These are phyloP conservation scores for Pseudogymnoascus sp. DNA, from an alignment of 2,329 filamentous ascomycete genomes.

Conservation along the genomic window DNA sequence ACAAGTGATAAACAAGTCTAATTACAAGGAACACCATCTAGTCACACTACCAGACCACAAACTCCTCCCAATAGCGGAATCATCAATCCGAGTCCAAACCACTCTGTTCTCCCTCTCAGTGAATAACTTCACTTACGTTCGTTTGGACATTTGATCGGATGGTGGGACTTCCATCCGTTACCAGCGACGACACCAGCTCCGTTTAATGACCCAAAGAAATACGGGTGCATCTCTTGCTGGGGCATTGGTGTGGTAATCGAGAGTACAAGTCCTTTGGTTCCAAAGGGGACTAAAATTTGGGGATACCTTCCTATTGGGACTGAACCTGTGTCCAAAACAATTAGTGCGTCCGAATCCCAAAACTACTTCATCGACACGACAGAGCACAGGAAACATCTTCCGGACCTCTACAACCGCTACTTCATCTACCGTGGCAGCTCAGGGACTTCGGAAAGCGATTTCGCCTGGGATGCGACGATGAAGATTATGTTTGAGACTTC, in stretches of 20 bases:
- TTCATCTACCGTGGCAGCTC: conserved; percentile 12
- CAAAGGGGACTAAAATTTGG: conserved; percentile 16
- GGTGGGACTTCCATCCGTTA: conserved; percentile 24
- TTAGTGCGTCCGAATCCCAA: conserved; percentile 17
- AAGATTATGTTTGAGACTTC: conserved; percentile 20
- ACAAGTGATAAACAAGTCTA: conserved; percentile 20
- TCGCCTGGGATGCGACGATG: too few relatives aligned
- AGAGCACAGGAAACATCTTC: too few relatives aligned
- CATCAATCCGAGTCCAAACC: conserved; percentile 20
- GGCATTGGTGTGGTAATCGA: conserved; percentile 21
- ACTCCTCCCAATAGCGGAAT: conserved; percentile 16
- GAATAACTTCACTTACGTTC: conserved; percentile 23
- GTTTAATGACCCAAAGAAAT: conserved; percentile 19
- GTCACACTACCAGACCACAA: conserved; percentile 17
- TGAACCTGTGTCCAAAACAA: conserved; percentile 11
- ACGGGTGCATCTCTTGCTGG: conserved; percentile 23
- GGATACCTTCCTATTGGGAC: conserved; percentile 24
- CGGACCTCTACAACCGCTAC: conserved; percentile 22
- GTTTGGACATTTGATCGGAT: conserved; percentile 19
- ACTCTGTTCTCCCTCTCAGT: conserved; percentile 20
- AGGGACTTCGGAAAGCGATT: conserved; percentile 5
- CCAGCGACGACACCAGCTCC: conserved; percentile 18
- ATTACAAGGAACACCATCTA: conserved; percentile 22
- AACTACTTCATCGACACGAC: too few relatives aligned
- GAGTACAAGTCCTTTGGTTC: conserved; percentile 17